Percentiles rank a stretch among this genome's conserved stretches.
phyloP scores from a whole-genome alignment of 768 basidiomycete genomes.

The Serpula lacrymans region DNA sequence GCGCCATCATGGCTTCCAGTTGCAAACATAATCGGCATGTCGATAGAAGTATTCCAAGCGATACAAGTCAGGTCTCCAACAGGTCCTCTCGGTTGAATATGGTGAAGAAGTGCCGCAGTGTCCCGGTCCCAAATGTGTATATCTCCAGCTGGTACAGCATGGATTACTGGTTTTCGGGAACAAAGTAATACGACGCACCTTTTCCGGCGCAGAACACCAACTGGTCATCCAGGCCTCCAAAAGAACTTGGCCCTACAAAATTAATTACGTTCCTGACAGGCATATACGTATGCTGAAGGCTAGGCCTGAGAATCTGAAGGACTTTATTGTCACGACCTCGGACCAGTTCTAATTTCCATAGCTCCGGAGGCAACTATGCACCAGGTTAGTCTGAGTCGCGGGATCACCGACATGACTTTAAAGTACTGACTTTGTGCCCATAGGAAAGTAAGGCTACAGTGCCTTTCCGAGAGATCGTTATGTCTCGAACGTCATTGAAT shows the following conservation, averaged over 20 bases:
- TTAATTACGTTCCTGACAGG: constrained; percentile 65
- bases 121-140: constrained; percentile 87
- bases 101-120: constrained; percentile 67
- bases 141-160: constrained; percentile 58
- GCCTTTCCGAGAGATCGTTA: constrained; percentile 43
- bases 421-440: constrained; percentile 34
- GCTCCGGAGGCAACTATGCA: constrained; percentile 63
- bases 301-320: constrained; percentile 27
- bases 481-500: constrained; percentile 52
- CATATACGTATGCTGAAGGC: constrained; percentile 66
- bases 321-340: constrained; percentile 45
- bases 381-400: not conserved
- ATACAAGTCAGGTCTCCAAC: constrained; percentile 76
- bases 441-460: constrained; percentile 44
- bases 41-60: constrained; percentile 71
- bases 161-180: not conserved
- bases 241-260: constrained; percentile 80
- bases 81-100: constrained; percentile 56
- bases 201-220: constrained; percentile 77
- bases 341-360: constrained; percentile 69
- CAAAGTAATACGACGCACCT: constrained; percentile 34
- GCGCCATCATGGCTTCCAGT: constrained; percentile 77
- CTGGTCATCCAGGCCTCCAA: constrained; percentile 77
- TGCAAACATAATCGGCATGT: constrained; percentile 52
- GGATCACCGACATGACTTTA: not conserved